phyloP scores from a whole-genome alignment of 2,329 filamentous ascomycete genomes.

The Cladophialophora psammophila region DNA sequence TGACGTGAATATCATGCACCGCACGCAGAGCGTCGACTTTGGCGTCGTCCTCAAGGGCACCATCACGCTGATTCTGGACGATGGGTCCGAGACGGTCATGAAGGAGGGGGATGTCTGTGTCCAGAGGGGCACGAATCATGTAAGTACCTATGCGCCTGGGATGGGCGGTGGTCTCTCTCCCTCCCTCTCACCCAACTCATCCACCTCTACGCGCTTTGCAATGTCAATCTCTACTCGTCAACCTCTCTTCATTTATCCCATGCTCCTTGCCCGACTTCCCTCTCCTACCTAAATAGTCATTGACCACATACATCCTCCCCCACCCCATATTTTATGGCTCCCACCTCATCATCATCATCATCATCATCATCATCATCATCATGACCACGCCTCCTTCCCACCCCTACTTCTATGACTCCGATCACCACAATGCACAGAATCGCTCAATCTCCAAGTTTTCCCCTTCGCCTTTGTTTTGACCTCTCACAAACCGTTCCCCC shows the following conservation, averaged over 20 bases:
- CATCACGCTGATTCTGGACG: constrained; percentile 44
- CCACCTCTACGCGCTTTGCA: not conserved
- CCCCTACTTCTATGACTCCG: too few species aligned
- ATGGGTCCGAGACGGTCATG: constrained; percentile 42
- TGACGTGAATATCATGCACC: constrained; percentile 38
- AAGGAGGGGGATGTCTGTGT: constrained; percentile 43
- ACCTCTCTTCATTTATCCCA: too few species aligned
- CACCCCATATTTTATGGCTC: too few species aligned
- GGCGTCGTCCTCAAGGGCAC: constrained; percentile 44
- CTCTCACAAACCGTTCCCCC: not conserved
- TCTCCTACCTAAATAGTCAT: too few species aligned
- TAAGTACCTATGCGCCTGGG: constrained; percentile 15
- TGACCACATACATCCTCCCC: too few species aligned
- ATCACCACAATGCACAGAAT: too few species aligned
- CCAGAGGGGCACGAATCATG: constrained; percentile 41
- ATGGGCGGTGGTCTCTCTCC: not conserved
- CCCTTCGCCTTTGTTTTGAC: not conserved
- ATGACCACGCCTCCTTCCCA: too few species aligned
- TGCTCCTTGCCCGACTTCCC: too few species aligned
- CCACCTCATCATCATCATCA: too few species aligned
- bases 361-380: too few species aligned
- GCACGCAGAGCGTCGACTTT: constrained; percentile 43
- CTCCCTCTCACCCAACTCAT: not conserved
- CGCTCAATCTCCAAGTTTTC: too few species aligned
- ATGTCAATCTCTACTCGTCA: too few species aligned